phyloP scores from a whole-genome alignment of 2,329 filamentous ascomycete species.

The Talaromyces piceae region DNA sequence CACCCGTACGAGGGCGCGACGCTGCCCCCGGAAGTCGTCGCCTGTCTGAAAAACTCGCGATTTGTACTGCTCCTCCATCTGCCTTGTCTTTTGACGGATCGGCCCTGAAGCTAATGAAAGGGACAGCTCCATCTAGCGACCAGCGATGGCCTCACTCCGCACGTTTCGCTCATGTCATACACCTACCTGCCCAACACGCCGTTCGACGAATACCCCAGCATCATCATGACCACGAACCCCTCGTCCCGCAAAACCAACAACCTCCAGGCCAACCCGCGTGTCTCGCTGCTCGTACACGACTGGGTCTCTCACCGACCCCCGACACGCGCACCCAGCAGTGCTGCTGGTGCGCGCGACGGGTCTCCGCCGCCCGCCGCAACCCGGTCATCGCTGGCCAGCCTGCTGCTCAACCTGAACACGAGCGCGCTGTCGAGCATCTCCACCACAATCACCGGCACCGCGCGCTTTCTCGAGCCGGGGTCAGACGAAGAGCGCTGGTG shows the following conservation, averaged over 20 bases:
- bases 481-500: slow-evolving; percentile 81
- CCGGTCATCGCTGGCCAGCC: slow-evolving; percentile 67
- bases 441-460: slow-evolving; percentile 87
- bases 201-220: slow-evolving; percentile 64
- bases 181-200: slow-evolving; percentile 82
- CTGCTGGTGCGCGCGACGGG: slow-evolving; percentile 48
- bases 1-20: slow-evolving; percentile 61
- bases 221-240: slow-evolving; percentile 86
- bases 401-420: slow-evolving; percentile 87
- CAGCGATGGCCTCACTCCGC: slow-evolving; percentile 71
- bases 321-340: slow-evolving; percentile 53
- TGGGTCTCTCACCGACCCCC: slow-evolving; percentile 93
- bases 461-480: slow-evolving; percentile 62
- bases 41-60: slow-evolving; percentile 87
- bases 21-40: slow-evolving; percentile 76
- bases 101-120: not conserved
- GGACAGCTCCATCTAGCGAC: slow-evolving; percentile 87
- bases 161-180: slow-evolving; percentile 98
- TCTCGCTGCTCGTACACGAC: slow-evolving; percentile 93
- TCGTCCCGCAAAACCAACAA: slow-evolving; percentile 67
- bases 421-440: slow-evolving; percentile 81
- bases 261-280: slow-evolving; percentile 72
- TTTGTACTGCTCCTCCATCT: too few relatives aligned
- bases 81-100: slow-evolving; percentile 19
- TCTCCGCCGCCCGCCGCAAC: slow-evolving; percentile 56